These are phyloP conservation scores for Erodium maritimum DNA, from an alignment of 345 rosid species.

Conservation along the genomic window DNA sequence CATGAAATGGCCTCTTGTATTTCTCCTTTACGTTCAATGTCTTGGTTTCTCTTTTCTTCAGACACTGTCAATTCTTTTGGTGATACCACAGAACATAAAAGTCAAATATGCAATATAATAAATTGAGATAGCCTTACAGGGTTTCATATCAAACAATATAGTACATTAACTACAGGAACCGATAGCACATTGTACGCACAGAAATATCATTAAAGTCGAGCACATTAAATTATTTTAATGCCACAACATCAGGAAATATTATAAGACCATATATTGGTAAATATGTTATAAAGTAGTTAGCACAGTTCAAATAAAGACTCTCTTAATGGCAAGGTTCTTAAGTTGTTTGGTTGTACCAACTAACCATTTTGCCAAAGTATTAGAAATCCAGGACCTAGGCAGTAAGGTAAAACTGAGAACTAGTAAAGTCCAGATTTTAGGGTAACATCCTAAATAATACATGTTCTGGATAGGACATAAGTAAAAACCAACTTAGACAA, in stretches of 20 bases:
- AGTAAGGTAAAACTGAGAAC: not conserved
- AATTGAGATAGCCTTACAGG: slow-evolving; percentile 5
- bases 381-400: not conserved
- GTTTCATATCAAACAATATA: not conserved
- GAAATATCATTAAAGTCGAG: not conserved
- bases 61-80: slow-evolving; percentile 26
- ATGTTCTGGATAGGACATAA: not conserved
- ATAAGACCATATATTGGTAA: too few species aligned
- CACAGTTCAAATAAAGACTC: not conserved
- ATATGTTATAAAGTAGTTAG: not conserved
- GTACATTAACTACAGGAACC: not conserved
- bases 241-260: not conserved
- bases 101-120: slow-evolving; percentile 4
- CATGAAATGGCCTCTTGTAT: slow-evolving; percentile 60
- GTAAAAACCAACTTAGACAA: not conserved
- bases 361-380: not conserved
- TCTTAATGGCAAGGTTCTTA: not conserved
- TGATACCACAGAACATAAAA: slow-evolving; percentile 10
- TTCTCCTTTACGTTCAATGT: slow-evolving; percentile 29
- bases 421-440: too few species aligned
- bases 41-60: slow-evolving; percentile 34
- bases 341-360: not conserved
- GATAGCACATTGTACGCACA: not conserved
- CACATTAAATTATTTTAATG: not conserved
- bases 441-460: not conserved